These are phyloP conservation scores for Sistotremastrum niveocremeum DNA, from an alignment of 768 basidiomycete genomes.

Conservation along the genomic window DNA sequence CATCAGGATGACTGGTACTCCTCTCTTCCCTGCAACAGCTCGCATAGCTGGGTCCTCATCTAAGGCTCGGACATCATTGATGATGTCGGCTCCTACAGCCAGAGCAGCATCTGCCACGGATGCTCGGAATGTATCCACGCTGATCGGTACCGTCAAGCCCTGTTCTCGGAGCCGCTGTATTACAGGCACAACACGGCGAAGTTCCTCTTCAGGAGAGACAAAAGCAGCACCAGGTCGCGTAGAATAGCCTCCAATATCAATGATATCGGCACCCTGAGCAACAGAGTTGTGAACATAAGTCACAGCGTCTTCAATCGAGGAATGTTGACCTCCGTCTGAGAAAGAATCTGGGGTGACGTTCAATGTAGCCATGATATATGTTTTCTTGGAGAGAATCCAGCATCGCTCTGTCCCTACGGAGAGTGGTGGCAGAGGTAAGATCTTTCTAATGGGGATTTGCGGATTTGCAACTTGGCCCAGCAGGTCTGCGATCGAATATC, in stretches of 20 bases:
- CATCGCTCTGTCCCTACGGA: conserved; percentile 5
- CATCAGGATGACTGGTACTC: conserved; percentile 83
- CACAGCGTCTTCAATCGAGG: conserved; percentile 39
- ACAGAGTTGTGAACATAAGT: conserved; percentile 36
- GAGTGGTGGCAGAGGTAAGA: conserved; percentile 8
- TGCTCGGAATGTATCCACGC: conserved; percentile 82
- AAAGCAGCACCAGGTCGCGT: conserved; percentile 71
- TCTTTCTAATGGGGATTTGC: conserved; percentile 30
- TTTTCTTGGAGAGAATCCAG: conserved; percentile 21
- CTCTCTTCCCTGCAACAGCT: conserved; percentile 41
- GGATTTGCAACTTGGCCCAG: conserved; percentile 51
- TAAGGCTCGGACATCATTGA: conserved; percentile 87
- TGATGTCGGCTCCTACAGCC: conserved; percentile 74
- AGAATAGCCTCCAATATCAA: conserved; percentile 91
- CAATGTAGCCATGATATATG: conserved; percentile 81
- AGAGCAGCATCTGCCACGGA: conserved; percentile 66
- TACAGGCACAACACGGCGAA: conserved; percentile 55
- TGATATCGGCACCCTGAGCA: conserved; percentile 49
- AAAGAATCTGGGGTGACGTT: conserved; percentile 95
- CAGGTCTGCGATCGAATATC: conserved; percentile 33
- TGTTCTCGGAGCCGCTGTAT: conserved; percentile 41
- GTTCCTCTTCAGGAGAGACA: conserved; percentile 59
- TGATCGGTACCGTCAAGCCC: conserved; percentile 37
- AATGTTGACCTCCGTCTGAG: conserved; percentile 66
- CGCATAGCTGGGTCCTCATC: conserved; percentile 38